Evolutionary conservation across 2,329 filamentous ascomycete species (phyloP).

Genomic region (Biscogniauxia sp.): DNA sequence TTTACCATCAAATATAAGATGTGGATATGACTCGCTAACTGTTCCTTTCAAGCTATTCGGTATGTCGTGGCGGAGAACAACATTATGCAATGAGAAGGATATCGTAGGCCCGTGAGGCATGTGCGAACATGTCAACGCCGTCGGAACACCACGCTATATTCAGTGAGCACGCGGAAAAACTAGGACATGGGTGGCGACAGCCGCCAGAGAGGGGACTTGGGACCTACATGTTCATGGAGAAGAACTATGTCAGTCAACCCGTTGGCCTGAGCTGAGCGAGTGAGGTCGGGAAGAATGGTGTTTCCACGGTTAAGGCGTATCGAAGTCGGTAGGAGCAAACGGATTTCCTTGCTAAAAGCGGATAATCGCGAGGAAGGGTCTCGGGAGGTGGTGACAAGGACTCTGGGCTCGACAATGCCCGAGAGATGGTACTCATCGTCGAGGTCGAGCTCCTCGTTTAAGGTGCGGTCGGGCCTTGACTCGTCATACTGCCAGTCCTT

Average conservation of each 20-base stretch:
- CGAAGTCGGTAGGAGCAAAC: constrained; percentile 74
- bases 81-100: constrained; percentile 88
- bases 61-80: constrained; percentile 88
- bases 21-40: constrained; percentile 88
- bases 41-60: constrained; percentile 84
- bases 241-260: constrained; percentile 83
- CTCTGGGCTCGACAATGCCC: constrained; percentile 85
- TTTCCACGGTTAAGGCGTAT: constrained; percentile 92
- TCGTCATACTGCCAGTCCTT: constrained; percentile 95
- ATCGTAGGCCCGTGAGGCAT: constrained; percentile 78
- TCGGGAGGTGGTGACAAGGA: constrained; percentile 87
- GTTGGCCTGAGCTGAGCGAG: constrained; percentile 74
- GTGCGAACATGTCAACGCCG: constrained; percentile 77
- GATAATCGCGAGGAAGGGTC: constrained; percentile 80
- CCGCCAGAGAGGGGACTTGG: too few relatives aligned
- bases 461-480: constrained; percentile 64
- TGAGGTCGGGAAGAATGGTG: constrained; percentile 79
- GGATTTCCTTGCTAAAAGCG: constrained; percentile 91
- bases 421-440: constrained; percentile 87
- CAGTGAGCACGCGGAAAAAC: constrained; percentile 75
- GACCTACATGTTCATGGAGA: constrained; percentile 52
- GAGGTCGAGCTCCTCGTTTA: constrained; percentile 68
- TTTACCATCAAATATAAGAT: constrained; percentile 82
- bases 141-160: constrained; percentile 73
- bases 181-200: too few relatives aligned